Percentiles rank a stretch among this genome's conserved stretches.
Conservation (phyloP, 495 filamentous ascomycete genomes). For the Saxophila tyrrhenica region DNA sequence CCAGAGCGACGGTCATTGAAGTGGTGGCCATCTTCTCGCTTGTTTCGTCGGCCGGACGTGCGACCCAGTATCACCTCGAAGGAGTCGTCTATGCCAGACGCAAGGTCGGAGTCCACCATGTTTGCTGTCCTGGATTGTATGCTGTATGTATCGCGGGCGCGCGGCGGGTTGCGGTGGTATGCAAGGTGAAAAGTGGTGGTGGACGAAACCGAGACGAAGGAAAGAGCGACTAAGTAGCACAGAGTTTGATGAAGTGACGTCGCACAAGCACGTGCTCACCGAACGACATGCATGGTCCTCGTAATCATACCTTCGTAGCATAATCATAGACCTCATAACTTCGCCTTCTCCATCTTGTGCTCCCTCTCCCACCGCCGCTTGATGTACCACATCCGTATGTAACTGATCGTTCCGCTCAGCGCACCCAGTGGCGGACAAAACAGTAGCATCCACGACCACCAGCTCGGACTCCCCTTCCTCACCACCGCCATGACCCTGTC, state of each 20-base stretch:
- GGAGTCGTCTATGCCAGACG: constrained; percentile 17
- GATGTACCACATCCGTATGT: constrained; percentile 53
- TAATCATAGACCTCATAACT: constrained; percentile 36
- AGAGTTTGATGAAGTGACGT: neutral
- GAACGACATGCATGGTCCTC: neutral
- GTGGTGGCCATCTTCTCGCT: neutral
- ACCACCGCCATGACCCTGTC: constrained; percentile 50
- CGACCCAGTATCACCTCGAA: neutral
- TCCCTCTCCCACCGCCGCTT: constrained; percentile 59
- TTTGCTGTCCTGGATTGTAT: too few relatives aligned
- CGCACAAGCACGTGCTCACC: neutral
- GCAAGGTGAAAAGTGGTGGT: too few relatives aligned
- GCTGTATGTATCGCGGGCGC: too few relatives aligned
- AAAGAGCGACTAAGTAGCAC: too few relatives aligned
- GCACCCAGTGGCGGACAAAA: constrained; percentile 61
- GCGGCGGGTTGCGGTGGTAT: too few relatives aligned
- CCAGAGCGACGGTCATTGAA: constrained; percentile 11
- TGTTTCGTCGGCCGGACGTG: neutral
- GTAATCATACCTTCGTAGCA: neutral
- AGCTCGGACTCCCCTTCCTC: constrained; percentile 50
- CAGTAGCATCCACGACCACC: constrained; percentile 72
- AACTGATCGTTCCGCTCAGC: constrained; percentile 50
- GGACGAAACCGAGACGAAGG: too few relatives aligned
- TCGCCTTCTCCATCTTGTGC: constrained; percentile 56
- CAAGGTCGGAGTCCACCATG: constrained; percentile 2